Evolutionary conservation across 306 rosid species (phyloP), one percentile per base, ranked within the genome.

Genomic region (Amphicarpaea edgeworthii): DNA sequence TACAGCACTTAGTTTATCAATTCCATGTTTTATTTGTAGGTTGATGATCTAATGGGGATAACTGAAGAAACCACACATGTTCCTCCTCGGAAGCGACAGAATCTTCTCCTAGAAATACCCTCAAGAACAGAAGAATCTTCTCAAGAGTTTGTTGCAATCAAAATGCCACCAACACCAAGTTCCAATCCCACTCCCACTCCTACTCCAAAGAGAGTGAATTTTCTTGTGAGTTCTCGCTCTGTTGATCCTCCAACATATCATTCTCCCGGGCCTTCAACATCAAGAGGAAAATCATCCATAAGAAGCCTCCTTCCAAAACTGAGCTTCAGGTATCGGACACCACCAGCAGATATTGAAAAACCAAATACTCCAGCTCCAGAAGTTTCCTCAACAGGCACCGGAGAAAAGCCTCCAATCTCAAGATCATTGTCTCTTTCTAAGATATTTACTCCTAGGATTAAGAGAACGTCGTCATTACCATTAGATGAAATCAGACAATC

Each of bases 171-270:
- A 37, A 89, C 97, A 23, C 90, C 97, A 49, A 92, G 90, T 86
- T 93, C 96, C 1, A 92, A 89, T 83, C 98, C 96, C 2, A 86
- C 96, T 83, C 98, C 96, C 2, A 86, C 96, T 51, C 97, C 95
- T 15, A 95, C 97, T 65, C 96, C 98, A 8, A 92, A 87, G 86
- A 90, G 87, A 89, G 98, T 96, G 69, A 95, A 92, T 82, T 95
- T 95, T 77, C 83, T 85, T 24, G 70, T 89, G 15, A 75, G 89
- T 64, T 81, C 92, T 24, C 88, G 77, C 68, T 83, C 91, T 14
- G 77, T 81, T 9, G 92, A 84, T 60, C 81, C 85, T 53, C 86
- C 85, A 26, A 28, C 49, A 49, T 67, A 46, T 81, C 87, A 82
- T 46, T 88, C 97, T 61, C 90, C 97, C 3, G 92, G 91, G 41